A percentile compares a stretch with the other conserved stretches of the same genome.
These are phyloP conservation scores for Ajuga reptans DNA, from an alignment of 305 asterid genomes.

Conservation along the genomic window DNA sequence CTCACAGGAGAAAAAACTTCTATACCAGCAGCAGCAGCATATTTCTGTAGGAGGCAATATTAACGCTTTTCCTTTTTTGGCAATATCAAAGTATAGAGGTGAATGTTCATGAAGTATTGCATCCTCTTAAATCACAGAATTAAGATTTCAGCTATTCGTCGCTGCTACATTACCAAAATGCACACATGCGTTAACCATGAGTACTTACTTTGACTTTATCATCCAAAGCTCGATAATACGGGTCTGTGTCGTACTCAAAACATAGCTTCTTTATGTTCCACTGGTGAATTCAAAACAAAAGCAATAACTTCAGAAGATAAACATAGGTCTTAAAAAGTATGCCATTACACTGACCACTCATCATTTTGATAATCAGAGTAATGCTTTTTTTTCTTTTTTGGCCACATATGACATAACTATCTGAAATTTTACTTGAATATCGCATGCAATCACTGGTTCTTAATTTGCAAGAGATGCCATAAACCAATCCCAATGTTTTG, in stretches of 20 bases:
- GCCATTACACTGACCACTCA: neutral
- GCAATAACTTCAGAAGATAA: conserved; percentile 7
- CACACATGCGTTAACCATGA: neutral
- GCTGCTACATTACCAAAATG: neutral
- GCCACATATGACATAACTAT: neutral
- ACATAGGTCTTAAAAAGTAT: neutral
- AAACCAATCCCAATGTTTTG: neutral
- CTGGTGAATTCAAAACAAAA: conserved; percentile 34
- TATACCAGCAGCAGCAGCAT: conserved; percentile 49
- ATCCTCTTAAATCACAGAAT: neutral
- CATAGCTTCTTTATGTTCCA: conserved; percentile 81
- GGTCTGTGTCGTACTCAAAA: conserved; percentile 82
- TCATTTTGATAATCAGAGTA: conserved; percentile 3
- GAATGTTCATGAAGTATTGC: neutral
- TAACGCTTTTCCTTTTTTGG: neutral
- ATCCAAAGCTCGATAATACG: conserved; percentile 74
- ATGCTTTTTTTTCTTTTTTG: neutral
- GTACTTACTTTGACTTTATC: conserved; percentile 51
- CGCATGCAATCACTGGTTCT: neutral
- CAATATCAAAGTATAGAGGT: neutral
- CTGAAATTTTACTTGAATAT: neutral
- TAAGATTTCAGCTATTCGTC: neutral
- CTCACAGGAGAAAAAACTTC: conserved; percentile 85
- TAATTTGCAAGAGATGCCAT: neutral
- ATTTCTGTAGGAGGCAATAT: conserved; percentile 37